Conservation (phyloP, 306 rosid species). For the Gleditsia sinensis region DNA sequence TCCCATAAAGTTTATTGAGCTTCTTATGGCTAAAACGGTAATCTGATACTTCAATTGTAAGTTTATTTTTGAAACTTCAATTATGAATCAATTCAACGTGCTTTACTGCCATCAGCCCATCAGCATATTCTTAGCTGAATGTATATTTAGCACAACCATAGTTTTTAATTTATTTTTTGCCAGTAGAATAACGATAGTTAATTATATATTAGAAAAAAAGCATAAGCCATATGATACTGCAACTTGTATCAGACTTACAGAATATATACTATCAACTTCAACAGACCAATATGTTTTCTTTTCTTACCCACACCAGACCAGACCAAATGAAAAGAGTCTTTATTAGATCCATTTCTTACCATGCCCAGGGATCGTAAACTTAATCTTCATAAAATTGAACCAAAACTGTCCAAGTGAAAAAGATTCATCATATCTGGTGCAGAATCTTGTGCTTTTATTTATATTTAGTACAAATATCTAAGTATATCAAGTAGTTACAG, state of each 20-base stretch:
- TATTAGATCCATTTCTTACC: neutral
- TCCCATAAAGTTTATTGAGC: neutral
- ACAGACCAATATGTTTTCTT: neutral
- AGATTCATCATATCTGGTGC: no score
- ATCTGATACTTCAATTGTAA: neutral
- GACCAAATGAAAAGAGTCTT: neutral
- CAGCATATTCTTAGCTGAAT: neutral
- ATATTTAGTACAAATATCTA: neutral
- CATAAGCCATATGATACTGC: neutral
- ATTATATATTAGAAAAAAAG: neutral
- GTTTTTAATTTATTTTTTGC: neutral
- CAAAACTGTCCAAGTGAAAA: neutral
- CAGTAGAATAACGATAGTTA: neutral
- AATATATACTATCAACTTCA: neutral
- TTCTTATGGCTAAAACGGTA: slow-evolving; percentile 8
- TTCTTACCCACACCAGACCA: neutral
- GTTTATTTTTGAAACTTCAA: neutral
- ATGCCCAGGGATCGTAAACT: neutral
- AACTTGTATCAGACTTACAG: neutral
- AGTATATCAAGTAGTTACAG: neutral
- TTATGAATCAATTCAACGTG: neutral
- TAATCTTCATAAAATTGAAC: neutral
- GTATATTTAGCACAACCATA: neutral
- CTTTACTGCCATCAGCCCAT: neutral
- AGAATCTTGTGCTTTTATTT: neutral